phyloP scores from a whole-genome alignment of 2,329 filamentous ascomycete species.

The Venturia oleaginea region DNA sequence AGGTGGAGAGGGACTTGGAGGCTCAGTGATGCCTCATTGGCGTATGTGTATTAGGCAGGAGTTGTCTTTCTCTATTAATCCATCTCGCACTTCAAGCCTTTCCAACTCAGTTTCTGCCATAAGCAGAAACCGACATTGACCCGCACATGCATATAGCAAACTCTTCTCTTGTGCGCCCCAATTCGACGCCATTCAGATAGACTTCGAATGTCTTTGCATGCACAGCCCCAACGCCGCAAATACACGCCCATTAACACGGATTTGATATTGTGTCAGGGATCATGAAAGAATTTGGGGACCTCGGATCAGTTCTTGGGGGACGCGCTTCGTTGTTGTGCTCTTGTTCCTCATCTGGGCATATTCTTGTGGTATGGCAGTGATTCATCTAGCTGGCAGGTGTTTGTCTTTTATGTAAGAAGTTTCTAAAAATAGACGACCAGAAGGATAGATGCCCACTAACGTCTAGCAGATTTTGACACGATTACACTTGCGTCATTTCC shows the following conservation, averaged over 20 bases:
- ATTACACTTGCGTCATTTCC: neutral
- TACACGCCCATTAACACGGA: neutral
- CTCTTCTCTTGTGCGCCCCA: neutral
- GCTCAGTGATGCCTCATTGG: neutral
- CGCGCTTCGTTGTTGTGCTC: neutral
- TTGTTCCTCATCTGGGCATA: neutral
- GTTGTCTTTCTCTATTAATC: neutral
- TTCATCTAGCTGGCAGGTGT: neutral
- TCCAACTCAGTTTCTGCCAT: neutral
- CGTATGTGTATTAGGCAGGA: neutral
- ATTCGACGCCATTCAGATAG: neutral
- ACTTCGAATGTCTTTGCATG: neutral
- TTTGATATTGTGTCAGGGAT: neutral
- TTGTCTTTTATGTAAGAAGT: neutral
- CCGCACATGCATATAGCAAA: neutral
- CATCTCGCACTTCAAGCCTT: neutral
- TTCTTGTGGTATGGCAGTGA: neutral
- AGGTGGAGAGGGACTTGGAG: neutral
- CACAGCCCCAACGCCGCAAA: conserved; percentile 5
- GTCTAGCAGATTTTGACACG: neutral
- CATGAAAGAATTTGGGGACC: neutral
- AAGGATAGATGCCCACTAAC: neutral
- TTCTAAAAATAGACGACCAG: neutral
- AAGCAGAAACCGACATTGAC: neutral
- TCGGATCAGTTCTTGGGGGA: neutral